These are phyloP conservation scores for Cokeromyces recurvatus DNA, from an alignment of 371 early-diverging fungal species.

Conservation along the genomic window DNA sequence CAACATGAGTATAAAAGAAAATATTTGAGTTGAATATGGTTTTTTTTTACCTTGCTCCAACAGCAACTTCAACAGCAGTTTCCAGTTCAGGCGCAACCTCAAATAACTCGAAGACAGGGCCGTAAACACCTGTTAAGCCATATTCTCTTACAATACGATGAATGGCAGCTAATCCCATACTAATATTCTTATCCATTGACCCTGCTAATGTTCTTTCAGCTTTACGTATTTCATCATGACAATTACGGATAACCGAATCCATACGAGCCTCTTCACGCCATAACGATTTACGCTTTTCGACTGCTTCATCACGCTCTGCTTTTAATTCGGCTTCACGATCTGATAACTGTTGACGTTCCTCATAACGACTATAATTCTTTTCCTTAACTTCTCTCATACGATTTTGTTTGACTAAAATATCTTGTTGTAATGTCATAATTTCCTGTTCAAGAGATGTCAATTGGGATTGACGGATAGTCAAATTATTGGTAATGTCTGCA, in stretches of 20 bases:
- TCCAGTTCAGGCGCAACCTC: constrained; percentile 78
- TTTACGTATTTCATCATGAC: constrained; percentile 71
- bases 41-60: constrained; percentile 63
- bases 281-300: constrained; percentile 72
- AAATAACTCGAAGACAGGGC: constrained; percentile 91
- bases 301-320: constrained; percentile 55
- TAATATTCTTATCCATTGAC: constrained; percentile 77
- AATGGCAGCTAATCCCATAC: constrained; percentile 73
- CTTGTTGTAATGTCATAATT: constrained; percentile 13
- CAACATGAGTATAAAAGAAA: neutral
- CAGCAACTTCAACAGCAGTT: constrained; percentile 89
- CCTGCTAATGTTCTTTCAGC: constrained; percentile 69
- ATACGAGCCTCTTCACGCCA: constrained; percentile 91
- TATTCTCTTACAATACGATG: constrained; percentile 57
- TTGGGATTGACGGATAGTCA: constrained; percentile 50
- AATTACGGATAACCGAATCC: constrained; percentile 62
- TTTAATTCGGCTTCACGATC: constrained; percentile 22
- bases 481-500: constrained; percentile 47
- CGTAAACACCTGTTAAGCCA: constrained; percentile 77
- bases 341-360: constrained; percentile 26
- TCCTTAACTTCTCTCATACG: constrained; percentile 43
- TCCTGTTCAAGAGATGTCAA: constrained; percentile 28
- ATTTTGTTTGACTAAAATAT: constrained; percentile 23
- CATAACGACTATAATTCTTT: constrained; percentile 35
- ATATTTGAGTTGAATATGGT: neutral